Evolutionary conservation across 441 rosid species (phyloP).

Genomic region (Aquilaria agallochum): DNA sequence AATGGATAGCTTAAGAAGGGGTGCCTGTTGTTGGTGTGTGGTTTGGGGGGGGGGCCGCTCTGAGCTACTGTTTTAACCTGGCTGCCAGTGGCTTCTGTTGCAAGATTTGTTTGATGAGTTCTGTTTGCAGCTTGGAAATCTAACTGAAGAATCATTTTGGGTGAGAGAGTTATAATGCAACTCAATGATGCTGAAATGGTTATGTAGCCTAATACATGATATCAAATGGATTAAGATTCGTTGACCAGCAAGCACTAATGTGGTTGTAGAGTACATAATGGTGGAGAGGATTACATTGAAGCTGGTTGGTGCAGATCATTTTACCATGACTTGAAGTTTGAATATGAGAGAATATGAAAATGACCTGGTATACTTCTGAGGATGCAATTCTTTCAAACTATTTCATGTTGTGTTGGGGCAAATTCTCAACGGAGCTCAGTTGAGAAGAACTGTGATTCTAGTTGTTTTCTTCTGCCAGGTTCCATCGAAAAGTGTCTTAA

Average conservation of each 20-base stretch:
- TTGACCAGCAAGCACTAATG: background rate
- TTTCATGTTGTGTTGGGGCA: background rate
- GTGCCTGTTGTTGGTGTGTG: no score
- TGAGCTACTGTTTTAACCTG: background rate
- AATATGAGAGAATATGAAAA: background rate
- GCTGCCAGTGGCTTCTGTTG: background rate
- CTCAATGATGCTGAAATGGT: background rate
- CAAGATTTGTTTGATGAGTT: background rate
- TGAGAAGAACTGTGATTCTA: no score
- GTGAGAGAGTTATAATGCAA: background rate
- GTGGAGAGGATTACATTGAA: background rate
- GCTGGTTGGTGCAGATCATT: background rate
- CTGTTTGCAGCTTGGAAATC: background rate
- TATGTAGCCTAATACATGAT: background rate
- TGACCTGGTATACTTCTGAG: background rate
- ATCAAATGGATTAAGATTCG: background rate
- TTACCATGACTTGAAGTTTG: background rate
- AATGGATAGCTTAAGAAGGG: background rate
- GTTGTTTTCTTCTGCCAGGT: background rate
- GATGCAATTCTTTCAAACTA: background rate
- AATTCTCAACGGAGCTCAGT: no score
- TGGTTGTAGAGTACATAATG: background rate
- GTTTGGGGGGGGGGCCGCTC: background rate
- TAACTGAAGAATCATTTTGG: background rate
- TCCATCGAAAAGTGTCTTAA: constrained; percentile 3